Base-by-base conservation (phyloP, 2,329 filamentous ascomycete species). In the Eutypella sp. region DNA sequence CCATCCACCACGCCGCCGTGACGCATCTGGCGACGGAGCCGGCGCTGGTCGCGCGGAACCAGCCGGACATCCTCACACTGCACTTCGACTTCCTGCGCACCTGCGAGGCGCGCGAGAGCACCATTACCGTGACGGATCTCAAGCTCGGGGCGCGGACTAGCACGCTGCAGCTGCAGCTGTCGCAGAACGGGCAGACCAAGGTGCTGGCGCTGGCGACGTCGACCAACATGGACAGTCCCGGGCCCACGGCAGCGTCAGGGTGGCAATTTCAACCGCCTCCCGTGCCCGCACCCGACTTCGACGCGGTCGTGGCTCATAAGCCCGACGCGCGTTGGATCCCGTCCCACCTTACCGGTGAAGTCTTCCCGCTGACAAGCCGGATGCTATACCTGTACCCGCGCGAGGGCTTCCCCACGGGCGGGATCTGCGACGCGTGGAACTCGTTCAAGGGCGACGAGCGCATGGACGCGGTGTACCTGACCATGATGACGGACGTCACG, bases 81-180 rank as follows among this genome's bases (percentile, higher is more conserved):
- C 58, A 63, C 39, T 5, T 61, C 36, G 53, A 62, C 15, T 63
- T 58, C 34, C 52, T 64, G 3, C 52, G 55, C 3, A 9, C 47
- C 0, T 62, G 59, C 41, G 55, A 52, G 23, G 33, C 24, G 18
- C 6, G 36, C 8, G 46, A 58, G 0, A 59, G 54, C 40, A 55
- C 41, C 11, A 53, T 63, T 29, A 45, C 29, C 11, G 46, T 64
- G 0, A 48, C 22, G 1, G 2, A 44, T 4, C 27, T 63, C 3
- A 58, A 57, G 42, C 24, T 52, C 3, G 59, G 61, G 5, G 51
- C 48, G 1, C 20, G 25, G 1, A 45, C 46, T 1, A 51, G 54
- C 43, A 59, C 53, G 0, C 40, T 64, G 3, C 58, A 61, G 19
- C 48, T 62, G 2, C 27, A 54, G 13, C 48, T 64, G 5, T 40